A percentile compares a stretch with the other conserved stretches of the same genome.
phyloP scores from a whole-genome alignment of 179 eudicot species.

The Corrigiola litoralis region DNA sequence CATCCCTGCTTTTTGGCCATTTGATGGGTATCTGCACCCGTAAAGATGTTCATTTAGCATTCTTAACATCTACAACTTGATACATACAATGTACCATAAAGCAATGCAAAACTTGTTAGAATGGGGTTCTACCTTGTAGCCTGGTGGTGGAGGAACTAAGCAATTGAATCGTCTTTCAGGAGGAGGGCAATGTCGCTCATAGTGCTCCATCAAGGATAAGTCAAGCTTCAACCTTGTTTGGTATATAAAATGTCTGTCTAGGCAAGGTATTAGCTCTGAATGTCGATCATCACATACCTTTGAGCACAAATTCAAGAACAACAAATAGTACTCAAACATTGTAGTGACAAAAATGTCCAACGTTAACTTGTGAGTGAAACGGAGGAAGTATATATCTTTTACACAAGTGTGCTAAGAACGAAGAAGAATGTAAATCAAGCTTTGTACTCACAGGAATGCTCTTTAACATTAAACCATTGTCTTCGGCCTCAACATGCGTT shows the following conservation, averaged over 20 bases:
- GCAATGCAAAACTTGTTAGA: not conserved
- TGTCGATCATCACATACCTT: conserved; percentile 46
- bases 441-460: conserved; percentile 35
- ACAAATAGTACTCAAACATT: no score
- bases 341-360: no score
- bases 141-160: conserved; percentile 50
- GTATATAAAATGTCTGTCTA: conserved; percentile 43
- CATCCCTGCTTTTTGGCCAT: conserved; percentile 53
- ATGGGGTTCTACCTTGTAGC: conserved; percentile 35
- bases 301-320: conserved; percentile 2
- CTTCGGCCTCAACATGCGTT: conserved; percentile 21
- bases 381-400: not conserved
- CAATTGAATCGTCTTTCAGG: conserved; percentile 45
- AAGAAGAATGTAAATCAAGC: not conserved
- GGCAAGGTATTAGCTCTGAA: conserved; percentile 49
- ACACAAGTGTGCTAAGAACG: not conserved
- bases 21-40: conserved; percentile 34
- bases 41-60: not conserved
- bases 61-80: not conserved
- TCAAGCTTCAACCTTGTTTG: conserved; percentile 44
- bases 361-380: no score
- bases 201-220: conserved; percentile 46
- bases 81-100: not conserved
- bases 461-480: conserved; percentile 22
- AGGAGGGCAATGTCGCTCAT: conserved; percentile 53